phyloP scores from a whole-genome alignment of 2,329 filamentous ascomycete species.

The Calonectria pteridis region DNA sequence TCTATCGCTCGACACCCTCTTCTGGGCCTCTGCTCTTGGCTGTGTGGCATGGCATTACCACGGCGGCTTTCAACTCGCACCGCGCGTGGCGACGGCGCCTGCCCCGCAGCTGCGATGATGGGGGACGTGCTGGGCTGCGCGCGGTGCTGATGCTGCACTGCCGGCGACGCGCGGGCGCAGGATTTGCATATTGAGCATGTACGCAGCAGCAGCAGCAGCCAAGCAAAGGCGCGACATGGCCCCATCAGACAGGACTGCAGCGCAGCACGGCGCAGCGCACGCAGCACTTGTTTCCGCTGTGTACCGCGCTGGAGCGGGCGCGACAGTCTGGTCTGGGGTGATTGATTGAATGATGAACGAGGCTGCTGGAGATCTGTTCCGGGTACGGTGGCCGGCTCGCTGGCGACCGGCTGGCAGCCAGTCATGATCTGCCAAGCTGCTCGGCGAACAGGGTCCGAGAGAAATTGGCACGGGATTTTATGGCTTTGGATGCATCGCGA shows the following conservation, averaged over 20 bases:
- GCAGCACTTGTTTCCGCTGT: neutral
- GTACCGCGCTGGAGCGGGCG: neutral
- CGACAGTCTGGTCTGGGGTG: neutral
- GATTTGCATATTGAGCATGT: neutral
- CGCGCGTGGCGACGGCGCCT: slow-evolving; percentile 12
- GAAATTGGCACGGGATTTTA: neutral
- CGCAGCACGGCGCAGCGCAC: neutral
- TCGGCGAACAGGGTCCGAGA: neutral
- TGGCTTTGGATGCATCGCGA: neutral
- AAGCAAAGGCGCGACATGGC: neutral
- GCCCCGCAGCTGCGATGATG: neutral
- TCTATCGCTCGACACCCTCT: neutral
- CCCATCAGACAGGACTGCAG: neutral
- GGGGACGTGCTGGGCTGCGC: neutral
- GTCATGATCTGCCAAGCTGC: neutral
- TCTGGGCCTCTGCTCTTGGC: neutral
- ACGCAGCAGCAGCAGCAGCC: neutral
- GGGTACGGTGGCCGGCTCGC: slow-evolving; percentile 14
- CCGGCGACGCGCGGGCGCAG: neutral
- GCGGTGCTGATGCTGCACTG: neutral
- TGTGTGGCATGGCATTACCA: slow-evolving; percentile 1
- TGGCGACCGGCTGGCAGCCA: neutral
- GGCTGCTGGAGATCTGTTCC: neutral
- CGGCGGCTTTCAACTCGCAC: neutral
- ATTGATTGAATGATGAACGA: neutral